phyloP scores from a whole-genome alignment of 2,329 filamentous ascomycete genomes.

The Exophiala bonariae region DNA sequence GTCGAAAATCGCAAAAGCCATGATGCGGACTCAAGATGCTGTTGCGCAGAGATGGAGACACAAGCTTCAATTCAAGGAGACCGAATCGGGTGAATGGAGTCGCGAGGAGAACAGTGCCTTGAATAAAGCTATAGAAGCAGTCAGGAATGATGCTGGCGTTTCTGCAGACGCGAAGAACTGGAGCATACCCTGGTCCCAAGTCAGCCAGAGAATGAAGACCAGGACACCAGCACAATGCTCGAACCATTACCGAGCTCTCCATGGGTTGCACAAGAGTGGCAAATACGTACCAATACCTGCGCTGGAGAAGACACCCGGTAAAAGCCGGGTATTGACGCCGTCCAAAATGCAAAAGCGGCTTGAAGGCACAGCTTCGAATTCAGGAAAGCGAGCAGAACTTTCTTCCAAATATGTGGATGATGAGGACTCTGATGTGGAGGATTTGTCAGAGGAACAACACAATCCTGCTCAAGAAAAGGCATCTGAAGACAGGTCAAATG shows the following conservation, averaged over 20 bases:
- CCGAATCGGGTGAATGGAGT: slow-evolving; percentile 39
- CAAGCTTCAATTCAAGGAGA: slow-evolving; percentile 38
- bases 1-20: slow-evolving; percentile 36
- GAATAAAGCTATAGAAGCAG: slow-evolving; percentile 26
- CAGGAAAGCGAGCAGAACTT: background rate
- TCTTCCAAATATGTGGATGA: slow-evolving; percentile 15
- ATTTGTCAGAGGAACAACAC: slow-evolving; percentile 4
- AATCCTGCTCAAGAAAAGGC: background rate
- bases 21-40: slow-evolving; percentile 42
- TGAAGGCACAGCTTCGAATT: slow-evolving; percentile 5
- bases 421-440: slow-evolving; percentile 20
- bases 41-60: slow-evolving; percentile 46
- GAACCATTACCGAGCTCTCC: slow-evolving; percentile 26
- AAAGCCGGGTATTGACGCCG: slow-evolving; percentile 16
- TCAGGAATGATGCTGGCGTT: slow-evolving; percentile 20
- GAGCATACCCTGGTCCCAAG: slow-evolving; percentile 23
- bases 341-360: slow-evolving; percentile 24
- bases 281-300: slow-evolving; percentile 17
- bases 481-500: background rate
- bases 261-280: slow-evolving; percentile 14
- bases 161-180: slow-evolving; percentile 34
- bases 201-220: slow-evolving; percentile 27
- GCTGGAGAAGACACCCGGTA: slow-evolving; percentile 16
- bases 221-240: slow-evolving; percentile 29
- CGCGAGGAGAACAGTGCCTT: slow-evolving; percentile 34